Evolutionary conservation across 2,329 filamentous ascomycete genomes (phyloP).

Genomic region (Pseudocercospora macadamiae): DNA sequence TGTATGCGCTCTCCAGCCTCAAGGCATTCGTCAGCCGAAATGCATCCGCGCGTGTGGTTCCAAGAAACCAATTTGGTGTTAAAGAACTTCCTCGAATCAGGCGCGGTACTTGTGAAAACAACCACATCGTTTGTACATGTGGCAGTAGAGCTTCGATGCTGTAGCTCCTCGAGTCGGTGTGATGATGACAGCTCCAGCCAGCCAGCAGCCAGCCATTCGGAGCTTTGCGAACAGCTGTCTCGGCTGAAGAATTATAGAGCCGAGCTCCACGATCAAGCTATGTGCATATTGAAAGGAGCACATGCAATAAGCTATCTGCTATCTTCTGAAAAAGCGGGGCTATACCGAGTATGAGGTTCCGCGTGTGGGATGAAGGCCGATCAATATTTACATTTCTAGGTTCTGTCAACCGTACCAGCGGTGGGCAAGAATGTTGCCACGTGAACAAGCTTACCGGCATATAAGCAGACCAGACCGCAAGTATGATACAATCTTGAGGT

Average conservation of each 20-base stretch:
- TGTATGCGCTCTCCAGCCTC: no score
- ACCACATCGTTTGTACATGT: no score
- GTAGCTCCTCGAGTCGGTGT: slow-evolving; percentile 1
- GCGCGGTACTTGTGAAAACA: no score
- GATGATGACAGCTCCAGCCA: neutral
- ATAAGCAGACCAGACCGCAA: no score
- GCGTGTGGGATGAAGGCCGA: no score
- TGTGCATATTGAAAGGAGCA: neutral
- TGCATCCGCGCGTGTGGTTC: no score
- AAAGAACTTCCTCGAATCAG: no score
- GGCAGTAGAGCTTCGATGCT: neutral
- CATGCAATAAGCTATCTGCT: neutral
- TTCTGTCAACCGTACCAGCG: neutral
- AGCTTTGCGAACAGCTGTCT: neutral
- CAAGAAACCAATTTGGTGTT: no score
- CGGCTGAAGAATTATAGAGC: neutral
- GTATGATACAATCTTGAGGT: slow-evolving; percentile 4
- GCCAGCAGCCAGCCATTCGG: neutral
- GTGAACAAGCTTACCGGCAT: neutral
- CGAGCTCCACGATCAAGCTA: neutral
- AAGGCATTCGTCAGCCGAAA: no score
- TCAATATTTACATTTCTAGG: no score
- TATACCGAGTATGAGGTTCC: neutral
- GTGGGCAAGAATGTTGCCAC: neutral
- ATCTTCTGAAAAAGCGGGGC: neutral